Evolutionary conservation across 345 rosid genomes (phyloP).

Genomic region (Zanthoxylum bungeanum): DNA sequence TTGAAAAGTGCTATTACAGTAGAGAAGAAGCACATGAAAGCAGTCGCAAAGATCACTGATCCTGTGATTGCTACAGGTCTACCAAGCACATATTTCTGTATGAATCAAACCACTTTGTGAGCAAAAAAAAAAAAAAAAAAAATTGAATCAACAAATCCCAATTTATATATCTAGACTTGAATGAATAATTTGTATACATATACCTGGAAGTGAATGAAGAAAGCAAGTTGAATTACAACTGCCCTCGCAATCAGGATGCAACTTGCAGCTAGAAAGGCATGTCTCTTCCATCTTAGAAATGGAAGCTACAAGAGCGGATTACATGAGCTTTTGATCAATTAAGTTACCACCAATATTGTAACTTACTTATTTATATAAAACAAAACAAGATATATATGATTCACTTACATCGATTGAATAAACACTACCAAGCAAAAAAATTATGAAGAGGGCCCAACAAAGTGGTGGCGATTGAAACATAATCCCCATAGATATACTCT

Average conservation of each 20-base stretch:
- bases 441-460: slow-evolving; percentile 19
- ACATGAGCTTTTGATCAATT: not conserved
- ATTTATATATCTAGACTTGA: not conserved
- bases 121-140: no score
- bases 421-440: slow-evolving; percentile 27
- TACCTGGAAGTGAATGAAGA: slow-evolving; percentile 34
- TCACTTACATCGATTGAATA: slow-evolving; percentile 36
- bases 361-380: no score
- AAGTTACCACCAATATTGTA: not conserved
- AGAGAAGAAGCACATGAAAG: slow-evolving; percentile 36
- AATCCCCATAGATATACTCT: slow-evolving; percentile 35
- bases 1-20: slow-evolving; percentile 31
- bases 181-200: no score
- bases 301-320: slow-evolving; percentile 29
- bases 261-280: slow-evolving; percentile 29
- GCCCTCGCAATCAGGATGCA: slow-evolving; percentile 32
- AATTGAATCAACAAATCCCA: not conserved
- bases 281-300: slow-evolving; percentile 37
- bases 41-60: slow-evolving; percentile 27
- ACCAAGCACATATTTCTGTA: slow-evolving; percentile 36
- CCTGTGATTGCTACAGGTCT: slow-evolving; percentile 24
- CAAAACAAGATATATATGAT: not conserved
- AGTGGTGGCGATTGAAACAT: slow-evolving; percentile 30
- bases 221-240: slow-evolving; percentile 30
- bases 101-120: not conserved